Evolutionary conservation across 1,139 yeast species (phyloP), one percentile per base, ranked within the genome.

Genomic region (Yamadazyma mexicana): DNA sequence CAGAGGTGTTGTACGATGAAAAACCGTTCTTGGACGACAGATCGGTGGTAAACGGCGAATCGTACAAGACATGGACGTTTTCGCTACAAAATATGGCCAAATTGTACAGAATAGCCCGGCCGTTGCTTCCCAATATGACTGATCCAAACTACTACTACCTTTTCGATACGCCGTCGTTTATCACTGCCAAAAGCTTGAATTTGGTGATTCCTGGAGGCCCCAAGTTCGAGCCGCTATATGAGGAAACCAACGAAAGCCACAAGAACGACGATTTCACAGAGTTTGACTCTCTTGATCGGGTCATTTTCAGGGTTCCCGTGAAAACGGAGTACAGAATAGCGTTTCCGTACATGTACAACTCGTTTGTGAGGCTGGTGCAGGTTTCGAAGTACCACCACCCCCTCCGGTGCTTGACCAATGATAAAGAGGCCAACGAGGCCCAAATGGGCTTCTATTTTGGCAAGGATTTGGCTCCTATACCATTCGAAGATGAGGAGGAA

Each of bases 131-230:
- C 7, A 83, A 80, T 41, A 52, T 66, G 2, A 61, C 66, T 9
- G 84, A 81, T 53, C 69, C 76, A 16, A 83, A 83, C 53, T 77
- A 77, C 48, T 74, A 64, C 47, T 84, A 85, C 53, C 62, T 88
- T 30, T 92, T 89, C 58, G 89, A 89, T 51, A 80, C 77, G 43
- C 74, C 83, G 41, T 73, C 96, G 0, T 86, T 92, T 47, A 79
- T 84, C 57, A 89, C 97, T 0, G 95, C 98, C 1, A 92, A 92
- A 54, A 92, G 95, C 6, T 70, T 94, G 43, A 89, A 89, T 54
- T 74, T 83, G 38, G 83, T 95, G 1, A 71, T 92, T 30, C 97
- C 97, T 0, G 96, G 96, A 3, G 99, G 98, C 0, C 98, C 99
- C 4, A 87, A 84, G 55, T 92, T 91, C 60, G 98, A 91, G 61